Conservation (phyloP, 2,329 filamentous ascomycete species). For the Hymenoscyphus repandus region DNA sequence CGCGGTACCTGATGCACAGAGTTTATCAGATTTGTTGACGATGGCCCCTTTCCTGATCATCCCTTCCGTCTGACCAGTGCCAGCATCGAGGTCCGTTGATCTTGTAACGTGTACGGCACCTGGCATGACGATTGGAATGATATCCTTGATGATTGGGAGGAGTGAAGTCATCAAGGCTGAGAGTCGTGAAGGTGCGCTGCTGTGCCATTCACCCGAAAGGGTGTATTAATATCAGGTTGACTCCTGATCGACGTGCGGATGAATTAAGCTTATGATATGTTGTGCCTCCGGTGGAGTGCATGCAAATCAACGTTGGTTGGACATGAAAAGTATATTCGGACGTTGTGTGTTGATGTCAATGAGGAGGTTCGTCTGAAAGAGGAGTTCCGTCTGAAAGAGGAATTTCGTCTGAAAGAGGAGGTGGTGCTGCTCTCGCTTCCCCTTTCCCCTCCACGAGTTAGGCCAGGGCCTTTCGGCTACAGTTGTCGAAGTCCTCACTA, state of each 20-base stretch:
- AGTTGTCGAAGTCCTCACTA: too few relatives aligned
- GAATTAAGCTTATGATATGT: too few relatives aligned
- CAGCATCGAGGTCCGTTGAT: constrained; percentile 39
- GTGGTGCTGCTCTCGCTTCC: too few relatives aligned
- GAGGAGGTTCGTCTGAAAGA: too few relatives aligned
- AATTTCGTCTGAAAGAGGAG: too few relatives aligned
- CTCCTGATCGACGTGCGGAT: not conserved
- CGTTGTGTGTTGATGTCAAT: too few relatives aligned
- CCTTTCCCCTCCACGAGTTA: too few relatives aligned
- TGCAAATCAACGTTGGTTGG: not conserved
- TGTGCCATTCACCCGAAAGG: not conserved
- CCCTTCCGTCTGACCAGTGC: constrained; percentile 42
- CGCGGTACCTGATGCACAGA: constrained; percentile 56
- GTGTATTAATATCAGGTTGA: not conserved
- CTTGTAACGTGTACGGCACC: constrained; percentile 52
- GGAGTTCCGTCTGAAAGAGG: too few relatives aligned
- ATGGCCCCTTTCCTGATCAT: constrained; percentile 54
- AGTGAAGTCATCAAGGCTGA: constrained; percentile 43
- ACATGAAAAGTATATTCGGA: too few relatives aligned
- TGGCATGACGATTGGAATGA: constrained; percentile 55
- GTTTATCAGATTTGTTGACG: constrained; percentile 55
- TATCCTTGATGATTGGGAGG: constrained; percentile 50
- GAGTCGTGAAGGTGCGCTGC: not conserved
- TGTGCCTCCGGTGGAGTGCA: not conserved
- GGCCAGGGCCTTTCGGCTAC: too few relatives aligned